Evolutionary conservation across 139 green algal genomes (phyloP), one percentile per base, ranked within the genome.

Genomic region (Astrephomene gubernaculifera): DNA sequence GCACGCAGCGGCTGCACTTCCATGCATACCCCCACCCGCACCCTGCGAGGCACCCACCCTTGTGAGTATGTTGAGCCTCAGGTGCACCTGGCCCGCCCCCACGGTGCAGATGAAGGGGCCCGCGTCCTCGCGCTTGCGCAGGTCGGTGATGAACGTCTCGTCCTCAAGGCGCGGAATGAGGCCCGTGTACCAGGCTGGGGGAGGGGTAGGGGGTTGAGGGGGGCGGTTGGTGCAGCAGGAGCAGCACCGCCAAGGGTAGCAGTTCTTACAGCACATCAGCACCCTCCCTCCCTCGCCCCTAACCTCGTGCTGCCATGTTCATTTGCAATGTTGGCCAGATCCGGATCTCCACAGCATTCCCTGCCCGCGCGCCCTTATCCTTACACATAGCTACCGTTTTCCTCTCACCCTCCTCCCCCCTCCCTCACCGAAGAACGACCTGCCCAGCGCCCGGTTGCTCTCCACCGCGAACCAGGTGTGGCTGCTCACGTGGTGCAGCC

Each of bases 401-500:
- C 21, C 21, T 5, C 64, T 36, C 33, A 35, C 64, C 29, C 10
- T 2, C 10, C 64, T 3, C 33, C 33, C 33, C 10, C 64, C n/a
- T 10, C 61, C 2, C 70, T 36, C 81, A 87, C 69, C 70, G 71
- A 87, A 87, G 69, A 87, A 81, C 39, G 2, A 67, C 6, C 82
- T 41, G 1, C 60, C 71, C 35, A 60, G 53, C 45, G 60, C 71
- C 31, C 60, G 36, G 71, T 67, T 75, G 39, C 24, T 54, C 57
- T 89, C 86, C 71, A 86, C 79, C 36, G 79, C 79, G 52, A 86
- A 87, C 86, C 86, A 89, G 2, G 86, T 89, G 7, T 71, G 45
- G 65, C 45, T 44, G 38, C 44, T 67, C 36, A 89, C 0, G n/a
- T 71, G 49, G 71, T 89, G 86, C 31, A 52, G 25, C 10, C 86